Conservation (phyloP, 2,329 filamentous ascomycete species). For the Harringtonia aguacate region DNA sequence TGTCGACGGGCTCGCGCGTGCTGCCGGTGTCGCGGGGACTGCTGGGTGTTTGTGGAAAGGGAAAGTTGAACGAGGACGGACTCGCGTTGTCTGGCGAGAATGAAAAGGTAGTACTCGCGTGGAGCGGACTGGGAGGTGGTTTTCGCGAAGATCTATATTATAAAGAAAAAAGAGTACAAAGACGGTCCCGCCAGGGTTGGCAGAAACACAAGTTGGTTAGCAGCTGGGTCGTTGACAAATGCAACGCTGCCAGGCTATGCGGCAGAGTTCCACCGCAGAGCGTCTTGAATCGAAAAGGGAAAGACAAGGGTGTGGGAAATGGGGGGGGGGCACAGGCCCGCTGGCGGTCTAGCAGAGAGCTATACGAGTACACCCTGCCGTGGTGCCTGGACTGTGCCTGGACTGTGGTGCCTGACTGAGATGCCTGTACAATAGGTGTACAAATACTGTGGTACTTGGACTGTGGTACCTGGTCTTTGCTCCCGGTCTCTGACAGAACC, state of each 20-base stretch:
- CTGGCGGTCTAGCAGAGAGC: too few species aligned
- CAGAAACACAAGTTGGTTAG: neutral
- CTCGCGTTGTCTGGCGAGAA: slow-evolving; percentile 30
- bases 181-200: neutral
- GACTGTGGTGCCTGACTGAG: too few species aligned
- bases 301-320: neutral
- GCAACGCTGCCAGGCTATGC: neutral
- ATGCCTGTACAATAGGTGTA: too few species aligned
- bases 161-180: neutral
- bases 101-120: slow-evolving; percentile 30
- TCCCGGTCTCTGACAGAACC: too few species aligned
- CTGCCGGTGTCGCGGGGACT: neutral
- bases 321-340: neutral
- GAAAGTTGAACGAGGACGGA: slow-evolving; percentile 25
- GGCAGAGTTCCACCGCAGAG: slow-evolving; percentile 18
- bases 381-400: too few species aligned
- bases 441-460: too few species aligned
- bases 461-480: too few species aligned
- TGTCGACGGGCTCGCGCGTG: slow-evolving; percentile 15
- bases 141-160: slow-evolving; percentile 34
- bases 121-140: slow-evolving; percentile 38
- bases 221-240: neutral
- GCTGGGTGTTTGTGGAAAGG: slow-evolving; percentile 13
- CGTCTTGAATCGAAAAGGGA: slow-evolving; percentile 2
- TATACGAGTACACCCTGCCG: too few species aligned